A percentile compares a stretch with the other conserved stretches of the same genome.
Conservation (phyloP, 306 rosid species). For the Alnus glutinosa region DNA sequence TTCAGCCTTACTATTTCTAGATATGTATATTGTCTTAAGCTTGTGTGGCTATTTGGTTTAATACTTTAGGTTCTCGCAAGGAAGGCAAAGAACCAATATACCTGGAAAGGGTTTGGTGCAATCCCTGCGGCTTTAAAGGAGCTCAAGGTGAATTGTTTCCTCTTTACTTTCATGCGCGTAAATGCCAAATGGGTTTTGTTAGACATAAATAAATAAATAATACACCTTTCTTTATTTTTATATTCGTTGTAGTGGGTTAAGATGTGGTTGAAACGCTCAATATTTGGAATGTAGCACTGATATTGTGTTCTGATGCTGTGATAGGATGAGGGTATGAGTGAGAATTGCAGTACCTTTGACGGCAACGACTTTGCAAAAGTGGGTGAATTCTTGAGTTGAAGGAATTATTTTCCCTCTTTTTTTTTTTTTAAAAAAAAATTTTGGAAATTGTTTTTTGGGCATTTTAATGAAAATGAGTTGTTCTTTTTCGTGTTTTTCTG, state of each 20-base stretch:
- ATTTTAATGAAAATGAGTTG: background rate
- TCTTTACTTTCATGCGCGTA: background rate
- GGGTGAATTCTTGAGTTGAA: slow-evolving; percentile 4
- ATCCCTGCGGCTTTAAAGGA: slow-evolving; percentile 58
- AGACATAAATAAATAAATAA: too few relatives aligned
- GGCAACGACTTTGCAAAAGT: slow-evolving; percentile 49
- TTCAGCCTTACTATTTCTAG: background rate
- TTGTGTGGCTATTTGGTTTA: background rate
- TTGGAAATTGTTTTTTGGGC: background rate
- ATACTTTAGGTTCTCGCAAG: slow-evolving; percentile 65
- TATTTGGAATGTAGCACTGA: background rate
- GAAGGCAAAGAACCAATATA: slow-evolving; percentile 85
- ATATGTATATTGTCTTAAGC: background rate
- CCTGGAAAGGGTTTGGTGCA: slow-evolving; percentile 85
- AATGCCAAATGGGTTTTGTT: background rate
- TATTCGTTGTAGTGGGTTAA: background rate
- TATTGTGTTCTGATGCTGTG: slow-evolving; percentile 12
- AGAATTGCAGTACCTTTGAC: slow-evolving; percentile 36
- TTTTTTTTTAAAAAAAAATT: too few relatives aligned
- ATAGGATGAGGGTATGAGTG: slow-evolving; percentile 70
- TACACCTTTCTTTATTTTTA: background rate
- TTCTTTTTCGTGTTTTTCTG: too few relatives aligned
- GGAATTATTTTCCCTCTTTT: background rate
- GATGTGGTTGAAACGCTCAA: background rate
- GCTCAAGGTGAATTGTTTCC: slow-evolving; percentile 53